phyloP scores from a whole-genome alignment of 139 green algal species.

The Closterium sp. region DNA sequence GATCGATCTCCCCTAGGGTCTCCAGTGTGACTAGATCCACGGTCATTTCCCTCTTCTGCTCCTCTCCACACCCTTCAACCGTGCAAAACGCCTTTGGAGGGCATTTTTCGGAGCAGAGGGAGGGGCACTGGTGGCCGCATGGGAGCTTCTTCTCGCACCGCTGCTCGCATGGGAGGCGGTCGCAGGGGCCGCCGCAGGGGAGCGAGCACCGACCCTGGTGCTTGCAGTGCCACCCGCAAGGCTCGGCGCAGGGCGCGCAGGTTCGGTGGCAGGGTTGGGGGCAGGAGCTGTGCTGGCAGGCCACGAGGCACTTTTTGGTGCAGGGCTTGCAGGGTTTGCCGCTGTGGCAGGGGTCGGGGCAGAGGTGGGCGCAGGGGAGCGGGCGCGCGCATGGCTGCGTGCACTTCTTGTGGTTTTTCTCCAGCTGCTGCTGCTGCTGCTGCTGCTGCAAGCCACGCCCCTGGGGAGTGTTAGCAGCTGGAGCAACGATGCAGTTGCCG shows the following conservation, averaged over 20 bases:
- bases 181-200: slow-evolving; percentile 69
- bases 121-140: slow-evolving; percentile 63
- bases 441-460: background rate
- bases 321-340: slow-evolving; percentile 8
- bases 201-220: slow-evolving; percentile 61
- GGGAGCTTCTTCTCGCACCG: slow-evolving; percentile 57
- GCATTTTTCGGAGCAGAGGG: slow-evolving; percentile 62
- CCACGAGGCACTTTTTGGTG: background rate
- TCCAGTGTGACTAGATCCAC: slow-evolving; percentile 60
- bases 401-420: slow-evolving; percentile 3
- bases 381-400: slow-evolving; percentile 13
- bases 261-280: slow-evolving; percentile 39
- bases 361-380: slow-evolving; percentile 29
- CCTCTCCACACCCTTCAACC: slow-evolving; percentile 9
- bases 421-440: background rate
- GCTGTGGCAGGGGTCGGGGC: slow-evolving; percentile 3
- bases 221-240: slow-evolving; percentile 62
- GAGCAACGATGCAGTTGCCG: background rate
- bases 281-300: slow-evolving; percentile 47
- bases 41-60: slow-evolving; percentile 19
- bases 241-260: slow-evolving; percentile 61
- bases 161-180: slow-evolving; percentile 66
- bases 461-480: background rate
- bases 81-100: slow-evolving; percentile 43
- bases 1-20: slow-evolving; percentile 50